Evolutionary conservation across 1,284 basidiomycete species (phyloP).

Genomic region (Ceratobasidium sp.): DNA sequence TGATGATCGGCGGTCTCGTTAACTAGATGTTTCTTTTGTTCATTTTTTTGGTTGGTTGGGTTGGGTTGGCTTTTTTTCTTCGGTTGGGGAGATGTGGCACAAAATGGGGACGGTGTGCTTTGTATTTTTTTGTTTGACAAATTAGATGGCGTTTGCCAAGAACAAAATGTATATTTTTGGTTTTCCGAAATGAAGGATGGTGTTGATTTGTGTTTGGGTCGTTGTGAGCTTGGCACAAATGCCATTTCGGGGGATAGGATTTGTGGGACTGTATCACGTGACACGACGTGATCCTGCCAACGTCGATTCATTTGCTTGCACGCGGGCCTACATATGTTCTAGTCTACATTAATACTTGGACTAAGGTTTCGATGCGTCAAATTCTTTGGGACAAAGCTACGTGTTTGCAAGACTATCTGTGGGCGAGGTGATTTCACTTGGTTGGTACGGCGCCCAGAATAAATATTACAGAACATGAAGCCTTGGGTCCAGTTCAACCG

Average conservation of each 20-base stretch:
- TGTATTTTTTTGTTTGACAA: background rate
- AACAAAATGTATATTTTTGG: conserved; percentile 24
- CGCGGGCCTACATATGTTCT: too few species aligned
- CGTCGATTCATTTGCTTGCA: too few species aligned
- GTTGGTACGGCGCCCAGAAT: background rate
- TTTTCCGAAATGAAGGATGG: background rate
- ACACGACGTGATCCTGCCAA: too few species aligned
- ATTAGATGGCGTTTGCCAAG: background rate
- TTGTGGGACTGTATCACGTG: background rate
- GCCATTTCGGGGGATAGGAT: background rate
- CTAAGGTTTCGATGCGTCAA: too few species aligned
- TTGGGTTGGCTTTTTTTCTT: background rate
- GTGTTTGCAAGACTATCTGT: too few species aligned
- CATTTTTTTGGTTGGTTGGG: background rate
- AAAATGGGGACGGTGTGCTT: background rate
- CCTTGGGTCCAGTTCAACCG: background rate
- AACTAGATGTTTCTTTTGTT: background rate
- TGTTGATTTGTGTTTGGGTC: background rate
- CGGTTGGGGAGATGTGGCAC: background rate
- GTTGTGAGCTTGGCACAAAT: background rate
- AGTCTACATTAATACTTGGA: too few species aligned
- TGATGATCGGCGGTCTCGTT: background rate
- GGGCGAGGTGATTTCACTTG: too few species aligned
- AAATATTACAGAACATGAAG: background rate
- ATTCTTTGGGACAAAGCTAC: too few species aligned